Evolutionary conservation across 2,329 filamentous ascomycete species (phyloP).

Genomic region (Sarocladiaceae sp.): DNA sequence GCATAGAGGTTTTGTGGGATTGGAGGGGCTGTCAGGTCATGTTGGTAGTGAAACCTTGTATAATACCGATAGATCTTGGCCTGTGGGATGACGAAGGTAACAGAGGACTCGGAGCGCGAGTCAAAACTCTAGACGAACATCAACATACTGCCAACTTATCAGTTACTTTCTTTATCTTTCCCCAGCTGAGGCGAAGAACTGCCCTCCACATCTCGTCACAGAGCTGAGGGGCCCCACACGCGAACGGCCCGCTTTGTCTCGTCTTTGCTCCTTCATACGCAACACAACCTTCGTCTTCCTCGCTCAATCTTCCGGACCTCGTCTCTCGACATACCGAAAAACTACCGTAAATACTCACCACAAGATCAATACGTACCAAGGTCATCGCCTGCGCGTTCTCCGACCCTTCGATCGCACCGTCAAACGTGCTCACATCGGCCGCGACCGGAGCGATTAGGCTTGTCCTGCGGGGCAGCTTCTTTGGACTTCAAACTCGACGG

Average conservation of each 20-base stretch:
- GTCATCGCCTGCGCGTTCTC: too few species aligned
- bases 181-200: not conserved
- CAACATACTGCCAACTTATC: not conserved
- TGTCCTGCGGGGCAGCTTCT: not conserved
- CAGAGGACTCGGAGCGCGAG: too few species aligned
- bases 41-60: too few species aligned
- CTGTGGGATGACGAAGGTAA: too few species aligned
- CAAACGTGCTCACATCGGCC: not conserved
- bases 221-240: not conserved
- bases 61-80: too few species aligned
- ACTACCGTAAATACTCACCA: not conserved
- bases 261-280: not conserved
- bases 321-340: not conserved
- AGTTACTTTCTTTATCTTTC: not conserved
- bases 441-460: not conserved
- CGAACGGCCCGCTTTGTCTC: constrained; percentile 6
- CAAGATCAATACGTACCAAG: too few species aligned
- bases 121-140: too few species aligned
- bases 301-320: not conserved
- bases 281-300: not conserved
- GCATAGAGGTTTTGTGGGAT: too few species aligned
- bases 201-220: not conserved
- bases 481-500: not conserved
- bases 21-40: too few species aligned
- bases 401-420: not conserved